A percentile compares a stretch with the other conserved stretches of the same genome.
Conservation (phyloP, 2,329 filamentous ascomycete species). For the Kalaharituber pfeilii region DNA sequence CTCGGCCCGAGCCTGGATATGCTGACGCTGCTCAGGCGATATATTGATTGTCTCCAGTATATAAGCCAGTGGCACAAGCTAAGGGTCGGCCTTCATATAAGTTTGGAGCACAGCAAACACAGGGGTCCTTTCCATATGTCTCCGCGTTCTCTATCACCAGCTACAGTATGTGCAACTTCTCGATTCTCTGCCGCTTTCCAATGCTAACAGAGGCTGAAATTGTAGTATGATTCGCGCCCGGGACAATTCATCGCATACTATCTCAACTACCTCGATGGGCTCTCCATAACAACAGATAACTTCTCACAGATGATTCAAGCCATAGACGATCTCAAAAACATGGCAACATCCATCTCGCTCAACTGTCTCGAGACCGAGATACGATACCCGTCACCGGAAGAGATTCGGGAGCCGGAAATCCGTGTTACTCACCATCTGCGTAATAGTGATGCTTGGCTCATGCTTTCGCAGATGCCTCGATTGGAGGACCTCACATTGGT, state of each 20-base stretch:
- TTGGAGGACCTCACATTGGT: neutral
- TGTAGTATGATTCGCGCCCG: too few relatives aligned
- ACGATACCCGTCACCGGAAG: neutral
- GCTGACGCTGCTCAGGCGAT: neutral
- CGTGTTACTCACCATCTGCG: neutral
- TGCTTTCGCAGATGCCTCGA: neutral
- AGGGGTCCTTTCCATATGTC: too few relatives aligned
- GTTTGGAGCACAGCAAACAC: too few relatives aligned
- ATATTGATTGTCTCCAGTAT: neutral
- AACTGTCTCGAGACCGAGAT: neutral
- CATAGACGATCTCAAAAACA: neutral
- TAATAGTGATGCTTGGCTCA: neutral
- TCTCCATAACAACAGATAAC: neutral
- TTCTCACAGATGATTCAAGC: neutral
- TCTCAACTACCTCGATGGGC: too few relatives aligned
- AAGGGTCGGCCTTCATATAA: too few relatives aligned
- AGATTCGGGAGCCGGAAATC: neutral
- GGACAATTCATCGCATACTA: too few relatives aligned
- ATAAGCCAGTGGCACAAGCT: too few relatives aligned
- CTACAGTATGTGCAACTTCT: too few relatives aligned
- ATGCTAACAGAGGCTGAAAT: too few relatives aligned
- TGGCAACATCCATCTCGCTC: neutral
- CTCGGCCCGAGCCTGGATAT: neutral
- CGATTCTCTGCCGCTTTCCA: too few relatives aligned
- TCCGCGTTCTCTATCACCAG: too few relatives aligned